These are phyloP conservation scores for Batkoa obscura DNA, from an alignment of 371 early-diverging fungal species.

Conservation along the genomic window DNA sequence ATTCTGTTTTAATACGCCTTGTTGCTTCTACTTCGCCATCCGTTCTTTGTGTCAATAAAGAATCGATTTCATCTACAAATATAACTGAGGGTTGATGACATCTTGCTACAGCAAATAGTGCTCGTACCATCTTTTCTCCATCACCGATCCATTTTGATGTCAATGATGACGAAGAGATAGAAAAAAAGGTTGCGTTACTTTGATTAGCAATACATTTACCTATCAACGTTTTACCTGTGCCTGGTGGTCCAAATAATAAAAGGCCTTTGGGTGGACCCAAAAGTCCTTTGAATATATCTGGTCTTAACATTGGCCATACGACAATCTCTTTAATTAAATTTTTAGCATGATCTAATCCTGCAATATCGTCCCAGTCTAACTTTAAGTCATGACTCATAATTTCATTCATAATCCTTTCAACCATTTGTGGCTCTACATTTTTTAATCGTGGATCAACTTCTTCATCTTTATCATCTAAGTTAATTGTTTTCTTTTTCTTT, in stretches of 20 bases:
- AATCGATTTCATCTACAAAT: slow-evolving; percentile 83
- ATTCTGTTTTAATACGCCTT: slow-evolving; percentile 70
- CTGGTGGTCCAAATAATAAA: slow-evolving; percentile 71
- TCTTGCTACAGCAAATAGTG: slow-evolving; percentile 80
- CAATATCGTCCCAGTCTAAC: slow-evolving; percentile 69
- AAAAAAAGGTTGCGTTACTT: background rate
- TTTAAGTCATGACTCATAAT: slow-evolving; percentile 23
- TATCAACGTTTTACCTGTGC: slow-evolving; percentile 78
- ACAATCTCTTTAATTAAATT: slow-evolving; percentile 56
- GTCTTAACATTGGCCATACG: slow-evolving; percentile 76
- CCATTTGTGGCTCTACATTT: slow-evolving; percentile 59
- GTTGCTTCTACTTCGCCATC: slow-evolving; percentile 83
- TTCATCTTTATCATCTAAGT: too few relatives aligned
- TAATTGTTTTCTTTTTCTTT: too few relatives aligned
- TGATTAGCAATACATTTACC: slow-evolving; percentile 71
- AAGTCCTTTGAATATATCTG: slow-evolving; percentile 73
- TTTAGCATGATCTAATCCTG: slow-evolving; percentile 79
- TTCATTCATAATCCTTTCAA: slow-evolving; percentile 54
- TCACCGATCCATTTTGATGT: slow-evolving; percentile 95
- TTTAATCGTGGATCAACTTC: slow-evolving; percentile 41
- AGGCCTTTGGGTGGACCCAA: slow-evolving; percentile 77
- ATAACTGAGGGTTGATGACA: slow-evolving; percentile 74
- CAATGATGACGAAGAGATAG: slow-evolving; percentile 48
- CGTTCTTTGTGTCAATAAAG: slow-evolving; percentile 68
- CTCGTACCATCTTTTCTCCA: slow-evolving; percentile 84